Evolutionary conservation across 23 red algal genomes (phyloP), one percentile per base, ranked within the genome.

Genomic region (Gracilariopsis chorda): DNA sequence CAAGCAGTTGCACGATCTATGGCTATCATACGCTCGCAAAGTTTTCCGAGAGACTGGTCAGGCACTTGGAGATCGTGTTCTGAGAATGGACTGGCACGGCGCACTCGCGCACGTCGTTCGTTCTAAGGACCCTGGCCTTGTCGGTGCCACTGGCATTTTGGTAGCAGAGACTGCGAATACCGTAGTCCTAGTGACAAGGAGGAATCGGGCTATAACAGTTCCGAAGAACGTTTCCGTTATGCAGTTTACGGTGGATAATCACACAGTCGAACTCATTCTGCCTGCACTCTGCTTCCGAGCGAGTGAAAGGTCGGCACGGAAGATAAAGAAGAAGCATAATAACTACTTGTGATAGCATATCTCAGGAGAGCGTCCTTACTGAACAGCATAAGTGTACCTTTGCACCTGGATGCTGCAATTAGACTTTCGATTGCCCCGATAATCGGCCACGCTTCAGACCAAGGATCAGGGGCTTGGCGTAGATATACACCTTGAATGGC

Each of bases 61-160:
- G 24, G 49, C 65, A n/a, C 39, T 69, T 52, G 90, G 80, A 16
- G 90, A 93, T 36, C 79, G 80, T 27, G 19, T 93, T 13, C 68
- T 86, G 13, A 56, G 90, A 44, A 84, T 93, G 90, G 90, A 93
- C 45, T 70, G 69, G 64, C 90, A 93, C 51, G 90, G 90, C 1
- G 90, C 90, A 20, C 32, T 19, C 36, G 68, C 86, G 6, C 27
- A 44, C 4, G 80, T 93, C 25, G 69, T 78, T 3, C 45, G 79
- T 3, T 52, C 90, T 20, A 48, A 53, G 25, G 90, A 93, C 48
- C 79, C 80, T 24, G 42, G 90, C 0, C 80, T 93, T 9, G 90
- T 93, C 1, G 90, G 90, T 34, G 14, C 55, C 9, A 63, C 14
- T 28, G 90, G 90, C 16, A 42, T 86, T 39, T 46, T 93, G 44